Percentiles rank a stretch among this genome's conserved stretches.
These are phyloP conservation scores for Russula brevipes DNA, from an alignment of 768 basidiomycete genomes.

Conservation along the genomic window DNA sequence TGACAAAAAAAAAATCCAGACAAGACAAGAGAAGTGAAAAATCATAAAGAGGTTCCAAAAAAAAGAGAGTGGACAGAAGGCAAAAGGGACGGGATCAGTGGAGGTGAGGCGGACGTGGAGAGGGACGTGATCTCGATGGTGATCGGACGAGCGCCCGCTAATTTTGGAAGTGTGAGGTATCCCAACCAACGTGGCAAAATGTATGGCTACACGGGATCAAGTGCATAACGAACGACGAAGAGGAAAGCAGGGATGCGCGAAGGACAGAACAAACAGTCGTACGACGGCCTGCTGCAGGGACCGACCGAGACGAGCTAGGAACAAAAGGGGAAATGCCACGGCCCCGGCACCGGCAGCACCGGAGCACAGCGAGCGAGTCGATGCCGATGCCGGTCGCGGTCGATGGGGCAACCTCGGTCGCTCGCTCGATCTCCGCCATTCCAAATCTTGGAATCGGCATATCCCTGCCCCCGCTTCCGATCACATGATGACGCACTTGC, in stretches of 20 bases:
- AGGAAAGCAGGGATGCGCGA: not conserved
- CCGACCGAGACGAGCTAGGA: slow-evolving; percentile 6
- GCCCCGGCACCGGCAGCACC: not conserved
- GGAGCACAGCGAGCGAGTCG: not conserved
- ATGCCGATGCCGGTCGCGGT: not conserved
- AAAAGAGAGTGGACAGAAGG: not conserved
- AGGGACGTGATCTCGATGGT: slow-evolving; percentile 13
- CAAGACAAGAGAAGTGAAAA: not conserved
- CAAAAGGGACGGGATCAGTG: slow-evolving; percentile 6
- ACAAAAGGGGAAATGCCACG: not conserved
- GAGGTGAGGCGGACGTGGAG: not conserved
- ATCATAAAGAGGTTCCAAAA: slow-evolving; percentile 4
- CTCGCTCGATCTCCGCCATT: not conserved
- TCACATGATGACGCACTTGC: slow-evolving; percentile 86
- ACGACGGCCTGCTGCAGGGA: slow-evolving; percentile 1
- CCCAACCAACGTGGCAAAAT: slow-evolving; percentile 9
- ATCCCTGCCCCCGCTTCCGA: slow-evolving; percentile 15
- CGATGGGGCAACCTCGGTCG: not conserved
- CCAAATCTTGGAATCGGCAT: not conserved
- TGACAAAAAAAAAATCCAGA: not conserved
- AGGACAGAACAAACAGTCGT: not conserved
- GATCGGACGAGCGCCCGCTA: slow-evolving; percentile 9
- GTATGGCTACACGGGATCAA: slow-evolving; percentile 1
- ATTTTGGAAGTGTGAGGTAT: slow-evolving; percentile 12
- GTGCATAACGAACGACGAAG: not conserved